A percentile compares a stretch with the other conserved stretches of the same genome.
Conservation (phyloP, 345 rosid species). For the Lenwebbia sp. region DNA sequence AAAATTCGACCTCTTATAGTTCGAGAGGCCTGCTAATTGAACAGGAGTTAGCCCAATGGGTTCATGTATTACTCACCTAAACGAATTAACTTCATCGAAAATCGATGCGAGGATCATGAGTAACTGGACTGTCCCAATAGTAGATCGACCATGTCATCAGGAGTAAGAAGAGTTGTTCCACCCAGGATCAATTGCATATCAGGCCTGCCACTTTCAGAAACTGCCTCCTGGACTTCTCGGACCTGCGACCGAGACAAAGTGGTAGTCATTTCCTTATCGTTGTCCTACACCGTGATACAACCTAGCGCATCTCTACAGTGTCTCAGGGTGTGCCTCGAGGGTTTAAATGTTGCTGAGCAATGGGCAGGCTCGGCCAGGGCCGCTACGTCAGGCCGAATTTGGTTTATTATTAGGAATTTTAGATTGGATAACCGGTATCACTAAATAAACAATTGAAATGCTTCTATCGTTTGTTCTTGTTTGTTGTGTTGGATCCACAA, state of each 20-base stretch:
- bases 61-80: background rate
- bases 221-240: constrained; percentile 70
- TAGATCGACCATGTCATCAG: constrained; percentile 73
- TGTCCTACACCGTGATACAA: background rate
- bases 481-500: too few relatives aligned
- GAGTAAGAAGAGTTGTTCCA: constrained; percentile 88
- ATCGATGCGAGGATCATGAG: constrained; percentile 14
- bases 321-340: background rate
- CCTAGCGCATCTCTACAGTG: background rate
- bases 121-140: constrained; percentile 53
- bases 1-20: background rate
- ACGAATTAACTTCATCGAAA: background rate
- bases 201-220: constrained; percentile 74
- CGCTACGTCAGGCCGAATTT: background rate
- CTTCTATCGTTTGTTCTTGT: too few relatives aligned
- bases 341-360: background rate
- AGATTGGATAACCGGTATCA: too few relatives aligned
- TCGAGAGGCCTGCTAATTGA: background rate
- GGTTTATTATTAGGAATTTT: too few relatives aligned
- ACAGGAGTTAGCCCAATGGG: background rate
- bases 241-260: constrained; percentile 25
- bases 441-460: too few relatives aligned
- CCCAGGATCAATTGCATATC: constrained; percentile 66
- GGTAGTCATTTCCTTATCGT: background rate
- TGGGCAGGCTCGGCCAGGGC: background rate